Conservation (phyloP, 495 filamentous ascomycete species). For the Aspergillus cristatus region DNA sequence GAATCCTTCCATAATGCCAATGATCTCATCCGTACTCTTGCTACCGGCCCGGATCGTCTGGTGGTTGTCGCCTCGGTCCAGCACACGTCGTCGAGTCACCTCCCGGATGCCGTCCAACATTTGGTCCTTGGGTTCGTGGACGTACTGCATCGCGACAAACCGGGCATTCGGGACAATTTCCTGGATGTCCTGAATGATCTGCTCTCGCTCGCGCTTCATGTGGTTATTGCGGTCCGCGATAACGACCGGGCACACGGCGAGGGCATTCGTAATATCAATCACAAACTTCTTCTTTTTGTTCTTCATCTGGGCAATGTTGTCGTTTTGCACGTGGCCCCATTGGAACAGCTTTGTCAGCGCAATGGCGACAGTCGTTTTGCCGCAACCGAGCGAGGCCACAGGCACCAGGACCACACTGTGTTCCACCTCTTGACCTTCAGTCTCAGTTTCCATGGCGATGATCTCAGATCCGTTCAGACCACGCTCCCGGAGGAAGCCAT, state of each 20-base stretch:
- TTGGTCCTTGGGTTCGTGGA: conserved; percentile 58
- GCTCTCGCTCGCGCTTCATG: conserved; percentile 72
- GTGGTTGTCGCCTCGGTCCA: conserved; percentile 88
- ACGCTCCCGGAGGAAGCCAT: conserved; percentile 72
- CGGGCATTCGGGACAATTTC: conserved; percentile 48
- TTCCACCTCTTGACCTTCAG: conserved; percentile 34
- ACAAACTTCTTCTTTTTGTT: conserved; percentile 66
- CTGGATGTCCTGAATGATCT: conserved; percentile 73
- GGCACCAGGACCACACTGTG: conserved; percentile 70
- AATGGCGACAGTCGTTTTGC: conserved; percentile 87
- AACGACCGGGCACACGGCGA: conserved; percentile 58
- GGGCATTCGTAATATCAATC: conserved; percentile 48
- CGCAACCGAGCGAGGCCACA: conserved; percentile 87
- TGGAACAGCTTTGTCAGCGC: conserved; percentile 75
- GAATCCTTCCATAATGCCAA: conserved; percentile 94
- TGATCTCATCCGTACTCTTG: conserved; percentile 55
- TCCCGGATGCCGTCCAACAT: conserved; percentile 54
- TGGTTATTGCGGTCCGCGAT: conserved; percentile 95
- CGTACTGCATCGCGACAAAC: conserved; percentile 88
- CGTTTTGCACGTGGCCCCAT: conserved; percentile 95
- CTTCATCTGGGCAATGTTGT: conserved; percentile 76
- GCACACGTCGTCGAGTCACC: conserved; percentile 69
- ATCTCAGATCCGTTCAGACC: conserved; percentile 82
- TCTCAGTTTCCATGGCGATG: conserved; percentile 50
- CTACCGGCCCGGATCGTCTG: conserved; percentile 86